A percentile compares a stretch with the other conserved stretches of the same genome.
These are phyloP conservation scores for Pinus albicaulis DNA, from an alignment of 75 land plant species.

Conservation along the genomic window DNA sequence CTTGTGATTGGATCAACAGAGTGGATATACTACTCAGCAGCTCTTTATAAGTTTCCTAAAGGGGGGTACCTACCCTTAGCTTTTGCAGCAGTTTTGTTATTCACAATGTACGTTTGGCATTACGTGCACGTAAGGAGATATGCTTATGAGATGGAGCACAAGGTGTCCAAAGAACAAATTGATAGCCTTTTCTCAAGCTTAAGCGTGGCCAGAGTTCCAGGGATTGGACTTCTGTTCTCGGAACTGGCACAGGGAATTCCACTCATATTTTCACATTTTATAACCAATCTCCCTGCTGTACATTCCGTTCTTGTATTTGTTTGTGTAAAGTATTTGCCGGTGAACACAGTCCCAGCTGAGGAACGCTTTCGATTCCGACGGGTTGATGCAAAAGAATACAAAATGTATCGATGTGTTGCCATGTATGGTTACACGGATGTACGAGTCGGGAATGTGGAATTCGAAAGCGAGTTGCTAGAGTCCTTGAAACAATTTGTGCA, in stretches of 20 bases:
- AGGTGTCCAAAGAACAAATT: conserved; percentile 35
- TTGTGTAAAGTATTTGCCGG: conserved; percentile 55
- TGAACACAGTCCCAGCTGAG: conserved; percentile 33
- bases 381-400: conserved; percentile 38
- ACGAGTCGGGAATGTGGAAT: conserved; percentile 20
- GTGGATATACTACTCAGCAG: conserved; percentile 48
- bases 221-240: conserved; percentile 58
- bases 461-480: conserved; percentile 39
- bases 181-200: conserved; percentile 20
- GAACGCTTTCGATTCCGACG: conserved; percentile 58
- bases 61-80: conserved; percentile 71
- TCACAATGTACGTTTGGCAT: conserved; percentile 62
- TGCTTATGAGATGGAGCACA: conserved; percentile 45
- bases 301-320: conserved; percentile 59
- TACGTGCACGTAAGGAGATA: conserved; percentile 35
- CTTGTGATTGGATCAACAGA: conserved; percentile 41
- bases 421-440: conserved; percentile 65
- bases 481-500: conserved; percentile 36
- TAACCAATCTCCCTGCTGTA: conserved; percentile 44
- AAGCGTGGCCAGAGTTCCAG: conserved; percentile 36
- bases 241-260: conserved; percentile 70
- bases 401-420: conserved; percentile 51
- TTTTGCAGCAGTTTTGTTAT: conserved; percentile 37
- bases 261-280: conserved; percentile 51
- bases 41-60: conserved; percentile 52